Evolutionary conservation across 805 yeast species (phyloP).

Genomic region (Candida ovalis): DNA sequence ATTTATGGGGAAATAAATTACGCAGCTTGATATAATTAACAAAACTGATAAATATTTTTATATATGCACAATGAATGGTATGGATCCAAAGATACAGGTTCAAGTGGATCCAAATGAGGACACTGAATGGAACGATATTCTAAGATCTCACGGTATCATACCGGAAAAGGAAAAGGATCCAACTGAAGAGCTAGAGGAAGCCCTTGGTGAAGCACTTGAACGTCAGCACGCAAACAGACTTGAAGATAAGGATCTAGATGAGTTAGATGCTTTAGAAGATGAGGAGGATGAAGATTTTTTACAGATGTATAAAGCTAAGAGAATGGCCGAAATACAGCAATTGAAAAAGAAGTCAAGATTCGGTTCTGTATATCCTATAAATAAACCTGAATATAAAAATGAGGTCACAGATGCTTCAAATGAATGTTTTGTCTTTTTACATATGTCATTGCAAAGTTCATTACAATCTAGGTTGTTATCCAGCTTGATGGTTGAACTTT

Average conservation of each 20-base stretch:
- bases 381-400: constrained; percentile 81
- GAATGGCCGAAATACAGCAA: constrained; percentile 69
- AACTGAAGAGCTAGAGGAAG: constrained; percentile 80
- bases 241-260: constrained; percentile 73
- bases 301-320: constrained; percentile 67
- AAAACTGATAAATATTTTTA: neutral
- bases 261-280: constrained; percentile 82
- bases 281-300: constrained; percentile 92
- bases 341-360: constrained; percentile 53
- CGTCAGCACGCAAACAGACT: constrained; percentile 80
- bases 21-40: too few species aligned
- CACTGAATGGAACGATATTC: constrained; percentile 98
- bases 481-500: constrained; percentile 52
- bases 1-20: neutral
- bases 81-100: constrained; percentile 64
- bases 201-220: constrained; percentile 75
- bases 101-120: constrained; percentile 95
- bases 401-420: constrained; percentile 83
- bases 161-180: constrained; percentile 92
- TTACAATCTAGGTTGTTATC: constrained; percentile 72
- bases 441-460: constrained; percentile 64
- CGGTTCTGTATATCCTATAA: constrained; percentile 74
- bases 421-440: constrained; percentile 66
- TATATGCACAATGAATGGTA: constrained; percentile 6
- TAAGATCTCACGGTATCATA: constrained; percentile 84